Evolutionary conservation across 139 green algal species (phyloP).

Genomic region (Micractinium sp.): DNA sequence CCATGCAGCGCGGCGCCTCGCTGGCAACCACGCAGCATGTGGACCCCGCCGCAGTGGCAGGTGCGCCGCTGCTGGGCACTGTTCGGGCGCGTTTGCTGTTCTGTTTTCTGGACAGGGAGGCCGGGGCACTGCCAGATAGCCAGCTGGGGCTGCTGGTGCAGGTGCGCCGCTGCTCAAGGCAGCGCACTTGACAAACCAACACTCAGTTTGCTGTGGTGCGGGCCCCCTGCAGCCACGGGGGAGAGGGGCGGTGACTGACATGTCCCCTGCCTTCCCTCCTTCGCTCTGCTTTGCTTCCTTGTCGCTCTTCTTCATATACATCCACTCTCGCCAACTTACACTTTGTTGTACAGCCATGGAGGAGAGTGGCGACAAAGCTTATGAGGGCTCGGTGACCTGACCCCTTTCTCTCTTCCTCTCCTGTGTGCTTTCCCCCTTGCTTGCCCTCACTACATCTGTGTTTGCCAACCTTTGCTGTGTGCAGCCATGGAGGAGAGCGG

Average conservation of each 20-base stretch:
- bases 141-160: too few relatives aligned
- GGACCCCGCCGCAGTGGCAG: slow-evolving; percentile 53
- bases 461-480: not conserved
- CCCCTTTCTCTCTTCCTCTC: not conserved
- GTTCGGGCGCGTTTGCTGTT: too few relatives aligned
- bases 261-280: too few relatives aligned
- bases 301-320: too few relatives aligned
- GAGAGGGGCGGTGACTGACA: too few relatives aligned
- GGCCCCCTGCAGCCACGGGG: too few relatives aligned
- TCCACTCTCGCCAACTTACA: not conserved
- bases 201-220: too few relatives aligned
- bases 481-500: slow-evolving; percentile 41
- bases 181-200: not conserved
- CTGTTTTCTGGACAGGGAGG: not conserved
- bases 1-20: slow-evolving; percentile 55
- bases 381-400: not conserved
- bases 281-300: too few relatives aligned
- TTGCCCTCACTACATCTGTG: not conserved
- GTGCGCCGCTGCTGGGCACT: not conserved
- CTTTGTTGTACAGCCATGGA: slow-evolving; percentile 6
- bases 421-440: not conserved
- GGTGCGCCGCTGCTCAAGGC: not conserved
- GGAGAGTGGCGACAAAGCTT: slow-evolving; percentile 43
- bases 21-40: slow-evolving; percentile 82
- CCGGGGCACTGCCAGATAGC: too few relatives aligned